Evolutionary conservation across 768 basidiomycete species (phyloP), one percentile per base, ranked within the genome.

Genomic region (Leccinum subtestaceum): DNA sequence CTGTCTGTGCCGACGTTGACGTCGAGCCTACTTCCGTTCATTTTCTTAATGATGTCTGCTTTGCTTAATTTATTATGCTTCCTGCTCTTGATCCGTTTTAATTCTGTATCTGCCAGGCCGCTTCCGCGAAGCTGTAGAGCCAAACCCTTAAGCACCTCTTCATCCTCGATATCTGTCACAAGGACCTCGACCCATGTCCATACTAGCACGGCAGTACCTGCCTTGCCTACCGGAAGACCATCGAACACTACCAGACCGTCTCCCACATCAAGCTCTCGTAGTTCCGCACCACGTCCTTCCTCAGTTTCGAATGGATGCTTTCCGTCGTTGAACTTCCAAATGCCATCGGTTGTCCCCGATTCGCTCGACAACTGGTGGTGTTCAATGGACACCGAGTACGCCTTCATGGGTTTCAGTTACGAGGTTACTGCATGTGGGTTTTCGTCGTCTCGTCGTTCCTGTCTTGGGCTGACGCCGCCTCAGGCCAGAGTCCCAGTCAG

Each of bases 381-480:
- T 67, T 69, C 81, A 56, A 68, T 74, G 38, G 72, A 74, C 55
- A 83, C 81, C 0, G 89, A 92, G 68, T 90, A 89, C 63, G 89
- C 82, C 0, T 91, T 91, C 67, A 72, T 91, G 52, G 89, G 88
- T 0, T 87, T 91, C 72, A 87, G 87, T 68, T 91, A 91, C 63
- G 88, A 88, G 65, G 78, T 91, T 23, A 81, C 84, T 45, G 77
- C 74, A 11, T 89, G 88, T 87, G 63, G 52, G 82, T 31, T 53
- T 1, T 53, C 2, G 5, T 43, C 36, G 17, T 46, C 10, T 48
- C 15, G 17, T 21, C 19, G 21, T 29, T 53, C 19, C 29, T 48
- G 13, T 5, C 15, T 5, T 10, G 48, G 40, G 53, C 51, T 68
- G 55, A 64, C 43, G 2, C 17, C 10, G 5, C 21, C 5, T 31